Evolutionary conservation across 2,329 filamentous ascomycete genomes (phyloP).

Genomic region (Thelonectria discophora): DNA sequence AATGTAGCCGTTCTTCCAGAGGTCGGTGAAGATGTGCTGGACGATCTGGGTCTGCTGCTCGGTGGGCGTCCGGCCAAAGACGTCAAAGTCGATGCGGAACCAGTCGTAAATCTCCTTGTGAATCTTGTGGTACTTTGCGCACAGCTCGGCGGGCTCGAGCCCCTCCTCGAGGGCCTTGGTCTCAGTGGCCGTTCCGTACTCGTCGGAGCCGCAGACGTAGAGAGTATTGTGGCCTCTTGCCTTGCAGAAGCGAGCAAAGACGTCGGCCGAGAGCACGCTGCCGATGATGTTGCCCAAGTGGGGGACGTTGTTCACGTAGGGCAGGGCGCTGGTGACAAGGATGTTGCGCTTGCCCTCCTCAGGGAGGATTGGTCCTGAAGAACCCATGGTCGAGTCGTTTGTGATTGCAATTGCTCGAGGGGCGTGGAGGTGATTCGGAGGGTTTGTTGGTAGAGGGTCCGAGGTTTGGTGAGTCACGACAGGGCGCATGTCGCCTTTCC

Average conservation of each 20-base stretch:
- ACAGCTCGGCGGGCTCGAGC: conserved; percentile 82
- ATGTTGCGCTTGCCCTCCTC: conserved; percentile 82
- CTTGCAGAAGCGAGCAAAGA: conserved; percentile 84
- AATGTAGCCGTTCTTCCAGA: conserved; percentile 89
- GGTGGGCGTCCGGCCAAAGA: conserved; percentile 93
- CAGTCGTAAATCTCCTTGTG: conserved; percentile 94
- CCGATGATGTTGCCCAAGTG: conserved; percentile 92
- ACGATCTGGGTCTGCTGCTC: conserved; percentile 90
- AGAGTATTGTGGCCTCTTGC: conserved; percentile 81
- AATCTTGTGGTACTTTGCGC: conserved; percentile 90
- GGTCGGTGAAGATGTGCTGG: conserved; percentile 86
- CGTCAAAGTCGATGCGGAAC: conserved; percentile 95
- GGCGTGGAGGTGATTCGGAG: conserved; percentile 1
- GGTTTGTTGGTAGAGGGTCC: conserved; percentile 6
- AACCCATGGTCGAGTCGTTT: conserved; percentile 34
- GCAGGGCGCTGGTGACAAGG: conserved; percentile 89
- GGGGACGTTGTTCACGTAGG: conserved; percentile 79
- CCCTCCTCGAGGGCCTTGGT: conserved; percentile 93
- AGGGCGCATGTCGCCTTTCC: conserved; percentile 30
- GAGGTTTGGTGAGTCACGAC: conserved; percentile 38
- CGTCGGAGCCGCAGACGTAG: conserved; percentile 87
- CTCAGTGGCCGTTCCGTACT: conserved; percentile 96
- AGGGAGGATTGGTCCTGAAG: conserved; percentile 63
- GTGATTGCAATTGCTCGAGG: conserved; percentile 14
- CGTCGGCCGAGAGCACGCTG: conserved; percentile 87